phyloP scores from a whole-genome alignment of 768 basidiomycete genomes.

The Fomitopsis serialis region DNA sequence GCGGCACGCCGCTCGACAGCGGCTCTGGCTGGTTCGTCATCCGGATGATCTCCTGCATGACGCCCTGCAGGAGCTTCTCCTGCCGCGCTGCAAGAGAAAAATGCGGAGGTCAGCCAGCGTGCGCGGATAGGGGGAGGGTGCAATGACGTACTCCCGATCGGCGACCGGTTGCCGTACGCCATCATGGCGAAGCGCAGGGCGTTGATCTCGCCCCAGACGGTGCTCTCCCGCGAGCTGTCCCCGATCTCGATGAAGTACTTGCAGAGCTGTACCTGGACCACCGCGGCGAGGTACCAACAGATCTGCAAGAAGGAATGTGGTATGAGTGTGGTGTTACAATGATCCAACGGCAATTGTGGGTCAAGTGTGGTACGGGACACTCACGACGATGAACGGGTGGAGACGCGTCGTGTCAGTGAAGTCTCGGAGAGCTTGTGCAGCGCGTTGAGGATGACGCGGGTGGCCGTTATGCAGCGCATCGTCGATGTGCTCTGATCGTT shows the following conservation, averaged over 20 bases:
- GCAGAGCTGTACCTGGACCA: constrained; percentile 81
- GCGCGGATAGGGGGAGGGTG: constrained; percentile 33
- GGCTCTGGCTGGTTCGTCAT: constrained; percentile 80
- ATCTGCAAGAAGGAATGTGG: too few relatives aligned
- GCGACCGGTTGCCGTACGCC: constrained; percentile 72
- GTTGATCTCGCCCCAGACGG: constrained; percentile 87
- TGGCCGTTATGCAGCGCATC: constrained; percentile 67
- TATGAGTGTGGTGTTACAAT: background rate
- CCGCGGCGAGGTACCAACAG: constrained; percentile 88
- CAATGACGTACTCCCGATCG: constrained; percentile 65
- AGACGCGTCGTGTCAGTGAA: constrained; percentile 71
- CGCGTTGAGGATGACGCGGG: constrained; percentile 66
- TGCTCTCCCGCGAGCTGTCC: constrained; percentile 68
- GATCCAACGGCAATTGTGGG: background rate
- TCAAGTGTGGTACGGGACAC: background rate
- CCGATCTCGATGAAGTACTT: constrained; percentile 80
- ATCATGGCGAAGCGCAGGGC: constrained; percentile 80
- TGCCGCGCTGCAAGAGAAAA: constrained; percentile 57
- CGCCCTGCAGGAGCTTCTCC: constrained; percentile 73
- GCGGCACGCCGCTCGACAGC: constrained; percentile 63
- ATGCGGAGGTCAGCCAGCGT: constrained; percentile 60
- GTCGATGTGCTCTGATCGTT: constrained; percentile 64
- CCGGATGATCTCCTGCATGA: constrained; percentile 81
- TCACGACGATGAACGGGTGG: constrained; percentile 56
- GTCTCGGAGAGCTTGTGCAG: constrained; percentile 79